phyloP scores from a whole-genome alignment of 179 eudicot genomes.

The Gypsophila paniculata region DNA sequence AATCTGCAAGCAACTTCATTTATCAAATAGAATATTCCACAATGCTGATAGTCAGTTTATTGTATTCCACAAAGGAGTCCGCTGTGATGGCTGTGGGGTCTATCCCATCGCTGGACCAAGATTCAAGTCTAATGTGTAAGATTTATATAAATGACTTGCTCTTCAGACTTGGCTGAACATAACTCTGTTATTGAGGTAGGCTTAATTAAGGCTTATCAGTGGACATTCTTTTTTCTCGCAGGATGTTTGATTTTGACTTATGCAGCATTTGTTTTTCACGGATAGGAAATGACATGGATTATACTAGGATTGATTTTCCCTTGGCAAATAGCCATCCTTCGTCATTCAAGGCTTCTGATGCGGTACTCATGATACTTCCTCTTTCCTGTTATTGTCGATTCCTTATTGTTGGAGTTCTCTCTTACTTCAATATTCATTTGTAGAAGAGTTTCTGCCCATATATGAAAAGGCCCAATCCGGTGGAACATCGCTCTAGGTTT shows the following conservation, averaged over 20 bases:
- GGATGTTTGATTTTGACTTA: constrained; percentile 63
- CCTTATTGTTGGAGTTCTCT: background rate
- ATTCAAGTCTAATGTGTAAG: constrained; percentile 20
- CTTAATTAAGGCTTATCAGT: background rate
- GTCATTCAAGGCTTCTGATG: constrained; percentile 15
- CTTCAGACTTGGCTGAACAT: background rate
- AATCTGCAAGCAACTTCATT: background rate
- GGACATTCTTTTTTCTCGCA: constrained; percentile 33
- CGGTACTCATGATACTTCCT: constrained; percentile 23
- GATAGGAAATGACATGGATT: constrained; percentile 52
- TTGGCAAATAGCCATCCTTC: constrained; percentile 23
- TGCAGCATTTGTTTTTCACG: constrained; percentile 60
- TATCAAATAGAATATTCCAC: constrained; percentile 8
- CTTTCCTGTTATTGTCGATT: background rate
- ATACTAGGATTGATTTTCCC: constrained; percentile 63
- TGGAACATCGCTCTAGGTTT: constrained; percentile 36
- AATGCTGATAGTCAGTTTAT: background rate
- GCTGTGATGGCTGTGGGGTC: constrained; percentile 18
- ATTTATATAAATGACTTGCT: background rate
- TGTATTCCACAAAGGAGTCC: constrained; percentile 13
- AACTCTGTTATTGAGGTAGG: background rate
- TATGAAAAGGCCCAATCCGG: background rate
- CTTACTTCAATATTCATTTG: background rate
- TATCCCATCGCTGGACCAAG: constrained; percentile 27
- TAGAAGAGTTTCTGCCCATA: constrained; percentile 10